Evolutionary conservation across 805 yeast genomes (phyloP), one percentile per base, ranked within the genome.

Genomic region (Starmerella bombi): DNA sequence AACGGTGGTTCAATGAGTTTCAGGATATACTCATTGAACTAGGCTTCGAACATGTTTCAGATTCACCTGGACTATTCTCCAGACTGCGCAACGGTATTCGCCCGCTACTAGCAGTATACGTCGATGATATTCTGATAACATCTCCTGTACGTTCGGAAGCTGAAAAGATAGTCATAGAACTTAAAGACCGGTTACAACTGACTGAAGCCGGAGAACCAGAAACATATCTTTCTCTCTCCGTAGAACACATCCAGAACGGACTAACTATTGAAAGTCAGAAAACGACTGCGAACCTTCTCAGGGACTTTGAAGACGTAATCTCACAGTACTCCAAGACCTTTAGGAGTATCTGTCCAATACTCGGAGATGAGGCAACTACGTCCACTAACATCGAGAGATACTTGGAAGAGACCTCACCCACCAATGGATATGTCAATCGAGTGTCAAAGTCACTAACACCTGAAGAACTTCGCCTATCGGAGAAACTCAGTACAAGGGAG

Each of bases 81-180:
- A n/a, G 32, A 15, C 27, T 15, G 17, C 39, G 25, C 25, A 27
- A 8, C 27, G 17, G 34, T 21, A 28, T 28, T 27, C 20, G 16
- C 7, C 7, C 32, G 8, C 7, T 9, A 6, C 21, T 36, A 5
- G 23, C 16, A 14, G 34, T 36, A 18, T 28, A 36, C 18, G 39
- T 34, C 29, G 37, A 34, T 34, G 37, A 34, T 15, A 34, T 34
- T 17, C 37, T 34, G 7, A 21, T 34, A 5, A 7, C 16, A 6
- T 12, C 18, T 14, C 12, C 27, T 10, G 17, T 5, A 6, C 16
- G 8, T 5, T 6, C 7, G 12, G 19, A 19, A 12, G n/a, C 8
- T 34, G 37, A 34, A 12, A 18, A 7, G n/a, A 22, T 22, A 6
- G 16, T 21, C 16, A 15, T 15, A 10, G 10, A 34, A 10, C 15